Evolutionary conservation across 140 eudicot species (phyloP), one percentile per base, ranked within the genome.

Genomic region (Oenanthe javanica): DNA sequence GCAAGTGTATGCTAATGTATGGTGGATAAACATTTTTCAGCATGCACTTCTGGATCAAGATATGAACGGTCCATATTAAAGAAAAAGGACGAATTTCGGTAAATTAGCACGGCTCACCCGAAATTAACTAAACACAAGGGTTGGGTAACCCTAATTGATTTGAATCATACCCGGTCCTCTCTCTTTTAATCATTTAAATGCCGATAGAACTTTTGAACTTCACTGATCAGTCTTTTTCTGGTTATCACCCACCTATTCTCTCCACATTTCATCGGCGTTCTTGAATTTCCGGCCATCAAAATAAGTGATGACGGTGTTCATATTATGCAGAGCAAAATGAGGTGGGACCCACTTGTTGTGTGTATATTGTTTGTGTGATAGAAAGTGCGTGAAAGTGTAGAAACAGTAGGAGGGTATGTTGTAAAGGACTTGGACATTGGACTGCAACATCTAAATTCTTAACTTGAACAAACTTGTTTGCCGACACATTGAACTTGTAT

Each of bases 241-340:
- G 54, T 81, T 85, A 84, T 95, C 95, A 18, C 93, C 99, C 4
- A 91, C 89, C 84, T 92, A 93, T 84, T 92, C 96, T 80, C 81
- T 85, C 99, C 99, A 95, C 99, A 95, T 95, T 82, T 95, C 99
- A 51, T 88, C 97, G 45, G 92, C 90, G 89, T 79, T 95, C 70
- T 86, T 90, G 88, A 90, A 95, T 79, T 86, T 72, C 14, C 97
- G 97, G 79, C 99, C 99, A 48, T 82, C 88, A 75, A 89, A 87
- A 82, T 92, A 97, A 55, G 81, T 69, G 6, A 97, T 97, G 18
- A 79, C 82, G 23, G 84, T 81, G 69, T 95, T 90, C 99, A 95
- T 95, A 21, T 0, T 59, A 36, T n/a, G 31, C 5, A n/a, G n/a
- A n/a, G 69, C 14, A 59, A 9, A 59, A 21, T 36, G 36, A 59